Conservation (phyloP, 768 basidiomycete species). For the Phlebiopsis flavidoalba region DNA sequence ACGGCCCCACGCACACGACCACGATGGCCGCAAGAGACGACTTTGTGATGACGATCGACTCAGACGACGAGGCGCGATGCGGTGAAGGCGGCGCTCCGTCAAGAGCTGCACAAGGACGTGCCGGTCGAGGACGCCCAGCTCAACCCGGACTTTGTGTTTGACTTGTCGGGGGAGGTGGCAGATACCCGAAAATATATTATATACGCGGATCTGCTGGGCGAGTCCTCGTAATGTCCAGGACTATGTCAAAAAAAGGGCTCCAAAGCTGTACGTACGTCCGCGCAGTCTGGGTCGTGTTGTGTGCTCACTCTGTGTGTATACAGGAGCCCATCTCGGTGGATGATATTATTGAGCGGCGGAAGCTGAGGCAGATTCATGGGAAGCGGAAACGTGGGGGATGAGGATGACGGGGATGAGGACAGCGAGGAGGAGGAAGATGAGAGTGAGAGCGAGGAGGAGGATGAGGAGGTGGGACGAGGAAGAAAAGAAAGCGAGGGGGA, state of each 20-base stretch:
- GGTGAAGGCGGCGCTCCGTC: conserved; percentile 4
- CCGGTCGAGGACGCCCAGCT: conserved; percentile 53
- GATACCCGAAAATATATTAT: no score
- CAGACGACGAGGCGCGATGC: conserved; percentile 59
- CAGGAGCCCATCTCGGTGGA: conserved; percentile 84
- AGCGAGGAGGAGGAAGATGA: conserved; percentile 36
- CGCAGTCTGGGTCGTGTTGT: not conserved
- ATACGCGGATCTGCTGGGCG: conserved; percentile 51
- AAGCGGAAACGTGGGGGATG: conserved; percentile 59
- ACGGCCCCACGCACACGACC: not conserved
- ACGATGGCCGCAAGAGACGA: conserved; percentile 45
- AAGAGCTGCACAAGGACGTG: conserved; percentile 16
- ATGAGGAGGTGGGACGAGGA: conserved; percentile 32
- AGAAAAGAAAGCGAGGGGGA: conserved; percentile 31
- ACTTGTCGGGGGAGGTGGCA: conserved; percentile 71
- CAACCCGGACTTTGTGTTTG: conserved; percentile 82
- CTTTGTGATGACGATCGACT: conserved; percentile 82
- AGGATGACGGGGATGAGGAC: conserved; percentile 23
- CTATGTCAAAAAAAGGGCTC: conserved; percentile 55
- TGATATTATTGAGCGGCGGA: conserved; percentile 82
- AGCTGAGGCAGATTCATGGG: conserved; percentile 30
- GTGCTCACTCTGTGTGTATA: conserved; percentile 4
- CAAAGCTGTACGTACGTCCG: conserved; percentile 46
- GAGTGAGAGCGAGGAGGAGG: conserved; percentile 25
- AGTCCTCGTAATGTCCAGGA: conserved; percentile 41